phyloP scores from a whole-genome alignment of 805 yeast genomes.

The Saccharomycopsis sp. region DNA sequence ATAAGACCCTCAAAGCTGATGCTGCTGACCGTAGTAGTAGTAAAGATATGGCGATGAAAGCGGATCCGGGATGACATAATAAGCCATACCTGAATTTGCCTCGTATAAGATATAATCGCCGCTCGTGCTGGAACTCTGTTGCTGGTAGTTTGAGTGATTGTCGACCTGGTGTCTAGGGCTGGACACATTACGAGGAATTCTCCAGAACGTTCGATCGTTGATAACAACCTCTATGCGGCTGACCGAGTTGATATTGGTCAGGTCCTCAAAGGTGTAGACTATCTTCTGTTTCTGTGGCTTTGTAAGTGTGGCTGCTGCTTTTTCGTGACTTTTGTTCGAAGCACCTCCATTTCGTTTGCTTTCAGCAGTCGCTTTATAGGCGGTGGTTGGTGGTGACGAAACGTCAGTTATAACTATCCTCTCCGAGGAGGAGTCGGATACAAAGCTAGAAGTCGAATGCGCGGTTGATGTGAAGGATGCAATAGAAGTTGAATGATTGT shows the following conservation, averaged over 20 bases:
- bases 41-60: not conserved
- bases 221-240: not conserved
- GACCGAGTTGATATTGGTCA: not conserved
- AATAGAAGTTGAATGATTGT: not conserved
- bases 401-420: not conserved
- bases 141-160: not conserved
- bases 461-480: not conserved
- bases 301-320: not conserved
- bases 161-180: not conserved
- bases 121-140: not conserved
- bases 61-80: conserved; percentile 5
- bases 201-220: not conserved
- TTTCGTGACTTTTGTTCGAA: too few relatives aligned
- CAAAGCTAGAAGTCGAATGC: not conserved
- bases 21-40: not conserved
- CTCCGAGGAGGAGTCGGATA: not conserved
- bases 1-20: not conserved
- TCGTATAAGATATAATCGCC: conserved; percentile 7
- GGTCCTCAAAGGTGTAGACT: not conserved
- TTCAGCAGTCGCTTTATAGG: not conserved
- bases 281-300: not conserved
- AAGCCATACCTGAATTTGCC: conserved; percentile 11
- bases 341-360: not conserved
- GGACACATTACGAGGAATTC: not conserved
- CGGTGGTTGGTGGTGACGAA: not conserved